These are phyloP conservation scores for Penicillium fuscoglaucum DNA, from an alignment of 2,329 filamentous ascomycete species.

Conservation along the genomic window DNA sequence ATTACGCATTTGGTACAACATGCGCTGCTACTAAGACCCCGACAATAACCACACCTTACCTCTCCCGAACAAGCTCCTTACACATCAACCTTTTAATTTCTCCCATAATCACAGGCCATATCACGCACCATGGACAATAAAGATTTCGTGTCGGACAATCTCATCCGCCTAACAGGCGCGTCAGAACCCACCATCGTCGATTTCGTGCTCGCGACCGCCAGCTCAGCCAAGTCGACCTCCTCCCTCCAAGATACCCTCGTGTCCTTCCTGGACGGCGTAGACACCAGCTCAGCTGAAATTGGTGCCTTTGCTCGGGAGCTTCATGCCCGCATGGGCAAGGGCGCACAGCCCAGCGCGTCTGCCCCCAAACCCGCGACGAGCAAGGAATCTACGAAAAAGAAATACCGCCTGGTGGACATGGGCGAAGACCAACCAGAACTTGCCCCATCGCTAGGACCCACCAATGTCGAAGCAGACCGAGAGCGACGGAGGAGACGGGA, in stretches of 20 bases:
- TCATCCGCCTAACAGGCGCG: slow-evolving; percentile 55
- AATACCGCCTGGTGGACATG: slow-evolving; percentile 57
- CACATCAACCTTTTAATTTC: neutral
- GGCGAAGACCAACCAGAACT: slow-evolving; percentile 45
- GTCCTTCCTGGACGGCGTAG: slow-evolving; percentile 52
- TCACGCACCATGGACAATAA: slow-evolving; percentile 39
- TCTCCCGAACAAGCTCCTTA: neutral
- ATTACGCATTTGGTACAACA: neutral
- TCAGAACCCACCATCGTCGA: slow-evolving; percentile 58
- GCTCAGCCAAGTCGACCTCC: slow-evolving; percentile 49
- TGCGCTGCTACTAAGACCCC: neutral
- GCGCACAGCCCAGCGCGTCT: slow-evolving; percentile 19
- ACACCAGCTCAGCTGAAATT: slow-evolving; percentile 43
- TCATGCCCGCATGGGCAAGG: slow-evolving; percentile 35
- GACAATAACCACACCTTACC: neutral
- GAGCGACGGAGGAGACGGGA: slow-evolving; percentile 25
- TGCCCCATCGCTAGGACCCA: slow-evolving; percentile 32
- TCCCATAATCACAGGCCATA: neutral
- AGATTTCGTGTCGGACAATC: slow-evolving; percentile 51
- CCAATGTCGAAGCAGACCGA: slow-evolving; percentile 41
- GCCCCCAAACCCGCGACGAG: slow-evolving; percentile 17
- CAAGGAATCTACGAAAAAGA: slow-evolving; percentile 46
- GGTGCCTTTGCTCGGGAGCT: slow-evolving; percentile 51
- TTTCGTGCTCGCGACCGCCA: slow-evolving; percentile 57
- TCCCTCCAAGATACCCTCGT: slow-evolving; percentile 54